Conservation (phyloP, 441 rosid species). For the Mallotus japonicus region DNA sequence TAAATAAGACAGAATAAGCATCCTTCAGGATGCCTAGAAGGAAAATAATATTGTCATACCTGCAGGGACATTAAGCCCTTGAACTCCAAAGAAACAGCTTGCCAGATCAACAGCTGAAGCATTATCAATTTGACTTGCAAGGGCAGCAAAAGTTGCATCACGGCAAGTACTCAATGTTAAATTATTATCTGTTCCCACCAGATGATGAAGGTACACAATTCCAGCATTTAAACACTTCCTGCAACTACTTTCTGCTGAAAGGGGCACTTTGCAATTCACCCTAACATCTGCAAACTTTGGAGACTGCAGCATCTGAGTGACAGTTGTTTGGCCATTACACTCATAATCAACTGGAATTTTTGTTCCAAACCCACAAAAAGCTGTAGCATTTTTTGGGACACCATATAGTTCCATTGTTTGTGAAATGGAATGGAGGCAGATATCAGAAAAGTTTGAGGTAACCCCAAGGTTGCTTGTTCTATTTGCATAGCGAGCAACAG, state of each 20-base stretch:
- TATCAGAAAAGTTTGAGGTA: slow-evolving; percentile 43
- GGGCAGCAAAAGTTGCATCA: slow-evolving; percentile 77
- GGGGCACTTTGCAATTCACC: slow-evolving; percentile 58
- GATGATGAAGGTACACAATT: slow-evolving; percentile 63
- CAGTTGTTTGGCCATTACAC: slow-evolving; percentile 68
- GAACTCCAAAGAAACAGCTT: slow-evolving; percentile 78
- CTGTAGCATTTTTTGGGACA: slow-evolving; percentile 69
- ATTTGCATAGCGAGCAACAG: slow-evolving; percentile 78
- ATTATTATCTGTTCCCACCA: slow-evolving; percentile 56
- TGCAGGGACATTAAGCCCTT: slow-evolving; percentile 50
- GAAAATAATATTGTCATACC: slow-evolving; percentile 37
- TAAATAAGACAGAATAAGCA: background rate
- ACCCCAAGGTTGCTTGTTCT: slow-evolving; percentile 70
- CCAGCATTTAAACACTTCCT: slow-evolving; percentile 74
- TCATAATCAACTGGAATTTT: slow-evolving; percentile 77
- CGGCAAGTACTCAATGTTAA: slow-evolving; percentile 80
- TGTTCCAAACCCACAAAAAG: slow-evolving; percentile 79
- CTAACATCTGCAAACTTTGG: slow-evolving; percentile 59
- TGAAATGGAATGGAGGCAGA: slow-evolving; percentile 62
- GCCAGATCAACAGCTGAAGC: slow-evolving; percentile 60
- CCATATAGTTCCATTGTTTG: slow-evolving; percentile 74
- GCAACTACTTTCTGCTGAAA: slow-evolving; percentile 50
- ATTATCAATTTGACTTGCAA: slow-evolving; percentile 70
- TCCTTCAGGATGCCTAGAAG: background rate
- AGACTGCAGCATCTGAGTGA: slow-evolving; percentile 72